A percentile compares a stretch with the other conserved stretches of the same genome.
Evolutionary conservation across 495 filamentous ascomycete genomes (phyloP).

Genomic region (Penicillium alfredii): DNA sequence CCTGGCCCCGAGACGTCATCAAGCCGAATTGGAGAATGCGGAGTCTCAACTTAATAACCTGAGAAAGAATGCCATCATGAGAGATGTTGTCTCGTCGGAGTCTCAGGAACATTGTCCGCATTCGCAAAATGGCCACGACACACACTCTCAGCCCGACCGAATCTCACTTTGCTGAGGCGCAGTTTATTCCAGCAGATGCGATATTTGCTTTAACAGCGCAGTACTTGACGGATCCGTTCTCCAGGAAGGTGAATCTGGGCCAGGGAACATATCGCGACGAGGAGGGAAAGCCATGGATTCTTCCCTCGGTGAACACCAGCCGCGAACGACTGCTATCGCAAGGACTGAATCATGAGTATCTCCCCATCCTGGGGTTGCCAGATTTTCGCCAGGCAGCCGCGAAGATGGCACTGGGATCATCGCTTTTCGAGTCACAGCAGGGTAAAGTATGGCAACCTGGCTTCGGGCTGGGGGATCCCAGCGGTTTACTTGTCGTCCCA

Average conservation of each 20-base stretch:
- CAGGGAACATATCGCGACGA: slow-evolving; percentile 36
- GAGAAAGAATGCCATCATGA: too few relatives aligned
- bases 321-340: slow-evolving; percentile 11
- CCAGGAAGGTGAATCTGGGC: slow-evolving; percentile 33
- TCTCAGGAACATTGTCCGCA: too few relatives aligned
- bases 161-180: slow-evolving; percentile 18
- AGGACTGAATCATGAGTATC: slow-evolving; percentile 29
- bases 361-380: slow-evolving; percentile 30
- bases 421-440: slow-evolving; percentile 6
- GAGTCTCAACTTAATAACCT: too few relatives aligned
- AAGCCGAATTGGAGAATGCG: too few relatives aligned
- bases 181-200: slow-evolving; percentile 28
- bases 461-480: too few relatives aligned
- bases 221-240: slow-evolving; percentile 25
- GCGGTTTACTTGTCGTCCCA: too few relatives aligned
- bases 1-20: too few relatives aligned
- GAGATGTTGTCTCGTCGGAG: too few relatives aligned
- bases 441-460: slow-evolving; percentile 14
- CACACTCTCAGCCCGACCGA: not conserved
- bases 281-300: slow-evolving; percentile 37
- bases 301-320: slow-evolving; percentile 25
- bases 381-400: slow-evolving; percentile 21
- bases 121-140: slow-evolving; percentile 4
- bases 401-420: slow-evolving; percentile 17
- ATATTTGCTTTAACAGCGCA: slow-evolving; percentile 33